Percentiles rank a stretch among this genome's conserved stretches.
phyloP scores from a whole-genome alignment of 192 early-diverging fungal genomes.

The Coemansia sp. region DNA sequence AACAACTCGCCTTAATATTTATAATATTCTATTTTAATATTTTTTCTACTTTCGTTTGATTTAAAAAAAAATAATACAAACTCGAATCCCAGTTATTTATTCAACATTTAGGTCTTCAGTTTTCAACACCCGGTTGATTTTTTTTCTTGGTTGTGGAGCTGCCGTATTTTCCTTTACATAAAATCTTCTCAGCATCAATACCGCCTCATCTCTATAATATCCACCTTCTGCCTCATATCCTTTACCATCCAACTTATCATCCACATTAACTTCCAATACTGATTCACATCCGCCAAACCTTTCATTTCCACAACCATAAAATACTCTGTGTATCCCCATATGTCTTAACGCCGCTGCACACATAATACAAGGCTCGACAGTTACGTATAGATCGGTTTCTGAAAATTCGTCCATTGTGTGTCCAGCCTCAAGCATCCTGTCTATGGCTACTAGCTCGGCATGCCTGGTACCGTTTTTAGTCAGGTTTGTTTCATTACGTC shows the following conservation, averaged over 20 bases:
- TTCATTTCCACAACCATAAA: constrained; percentile 91
- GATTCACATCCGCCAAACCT: constrained; percentile 97
- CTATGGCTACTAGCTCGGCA: constrained; percentile 93
- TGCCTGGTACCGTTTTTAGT: constrained; percentile 86
- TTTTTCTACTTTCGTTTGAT: not conserved
- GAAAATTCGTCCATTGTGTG: constrained; percentile 46
- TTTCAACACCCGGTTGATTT: constrained; percentile 78
- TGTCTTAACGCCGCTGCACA: constrained; percentile 89
- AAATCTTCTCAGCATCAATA: constrained; percentile 83
- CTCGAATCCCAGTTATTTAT: too few species aligned
- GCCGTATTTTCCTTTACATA: constrained; percentile 88
- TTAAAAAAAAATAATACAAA: not conserved
- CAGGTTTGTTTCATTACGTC: constrained; percentile 87
- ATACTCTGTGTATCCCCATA: constrained; percentile 75
- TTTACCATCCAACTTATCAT: constrained; percentile 35
- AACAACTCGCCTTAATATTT: too few species aligned
- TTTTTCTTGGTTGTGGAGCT: constrained; percentile 85
- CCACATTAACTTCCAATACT: constrained; percentile 70
- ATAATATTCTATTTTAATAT: not conserved
- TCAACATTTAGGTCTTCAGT: constrained; percentile 38
- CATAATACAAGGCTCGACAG: constrained; percentile 98
- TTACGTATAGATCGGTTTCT: constrained; percentile 80
- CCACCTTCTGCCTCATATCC: constrained; percentile 66
- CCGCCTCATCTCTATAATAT: constrained; percentile 72
- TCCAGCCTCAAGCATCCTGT: constrained; percentile 58